Conservation (phyloP, 2,329 filamentous ascomycete genomes). For the Incumbomyces delicatus region DNA sequence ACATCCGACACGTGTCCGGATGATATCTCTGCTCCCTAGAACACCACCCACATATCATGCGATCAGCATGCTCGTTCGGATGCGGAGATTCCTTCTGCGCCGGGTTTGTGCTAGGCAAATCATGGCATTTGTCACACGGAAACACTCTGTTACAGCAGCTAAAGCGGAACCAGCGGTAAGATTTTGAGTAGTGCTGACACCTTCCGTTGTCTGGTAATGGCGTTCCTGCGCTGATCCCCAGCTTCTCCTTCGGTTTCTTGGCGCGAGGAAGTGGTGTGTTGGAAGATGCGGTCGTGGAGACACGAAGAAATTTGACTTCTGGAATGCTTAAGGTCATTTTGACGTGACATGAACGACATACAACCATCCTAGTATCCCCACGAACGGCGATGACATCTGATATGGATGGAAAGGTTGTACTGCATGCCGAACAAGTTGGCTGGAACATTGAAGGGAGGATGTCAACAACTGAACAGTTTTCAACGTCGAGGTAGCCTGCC, state of each 20-base stretch:
- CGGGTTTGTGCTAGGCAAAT: constrained; percentile 27
- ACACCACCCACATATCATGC: constrained; percentile 73
- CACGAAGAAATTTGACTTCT: constrained; percentile 65
- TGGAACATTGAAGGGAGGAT: constrained; percentile 71
- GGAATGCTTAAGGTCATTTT: constrained; percentile 72
- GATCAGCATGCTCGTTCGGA: constrained; percentile 67
- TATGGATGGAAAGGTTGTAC: constrained; percentile 50
- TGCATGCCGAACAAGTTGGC: constrained; percentile 69
- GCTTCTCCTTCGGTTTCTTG: constrained; percentile 34
- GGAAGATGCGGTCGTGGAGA: constrained; percentile 38
- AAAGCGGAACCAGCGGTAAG: constrained; percentile 50
- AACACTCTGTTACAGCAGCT: constrained; percentile 49
- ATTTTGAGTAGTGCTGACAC: constrained; percentile 46
- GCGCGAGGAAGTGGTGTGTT: neutral
- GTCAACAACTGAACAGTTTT: constrained; percentile 64
- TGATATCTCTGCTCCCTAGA: constrained; percentile 72
- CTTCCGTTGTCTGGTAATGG: constrained; percentile 45
- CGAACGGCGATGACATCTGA: constrained; percentile 60
- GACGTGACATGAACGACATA: constrained; percentile 69
- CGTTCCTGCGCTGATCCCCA: constrained; percentile 46
- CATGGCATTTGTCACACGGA: constrained; percentile 61
- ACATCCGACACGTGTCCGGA: constrained; percentile 65
- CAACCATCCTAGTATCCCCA: constrained; percentile 61
- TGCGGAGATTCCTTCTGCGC: constrained; percentile 37
- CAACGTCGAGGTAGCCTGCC: constrained; percentile 68